Evolutionary conservation across 257 asterid species (phyloP), one percentile per base, ranked within the genome.

Genomic region (Fraxinus excelsior): DNA sequence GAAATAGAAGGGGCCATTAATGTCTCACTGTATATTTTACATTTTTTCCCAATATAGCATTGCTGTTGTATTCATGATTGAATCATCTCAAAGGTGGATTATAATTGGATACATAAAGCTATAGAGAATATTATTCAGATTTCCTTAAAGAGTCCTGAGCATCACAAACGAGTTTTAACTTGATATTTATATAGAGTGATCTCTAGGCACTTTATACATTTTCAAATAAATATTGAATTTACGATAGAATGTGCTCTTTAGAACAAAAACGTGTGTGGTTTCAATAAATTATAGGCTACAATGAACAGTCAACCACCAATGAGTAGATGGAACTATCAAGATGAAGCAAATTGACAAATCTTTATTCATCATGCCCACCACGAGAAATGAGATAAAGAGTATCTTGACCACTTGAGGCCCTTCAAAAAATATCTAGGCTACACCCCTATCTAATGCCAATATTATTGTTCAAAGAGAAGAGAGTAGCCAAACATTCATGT

Each of bases 361-460:
- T 32, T 60, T 29, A 35, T 32, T 65, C 23, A 18, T 38, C 66
- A 26, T 7, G 64, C 32, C 49, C 42, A 46, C 73, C 53, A 28
- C 46, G 40, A 37, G 25, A 74, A 58, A 18, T 19, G 37, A 14
- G 10, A 73, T 31, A 46, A 34, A 64, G 46, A 66, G 23, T 32
- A 9, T 13, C 42, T 72, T 74, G 29, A 31, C 69, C 67, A 72
- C 44, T 53, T 67, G 60, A 29, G 23, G 42, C 51, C 69, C 70
- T 44, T 44, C 19, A 44, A 44, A 11, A 3, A 12, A 44, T n/a
- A n/a, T n/a, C n/a, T 44, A 13, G 1, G 1, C 19, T 13, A 13
- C 51, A 44, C 53, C 53, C 53, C 19, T 46, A 46, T 46, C 56
- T 13, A 46, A 46, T 16, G n/a, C n/a, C 21, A 4, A 53, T 53